Evolutionary conservation across 176 grass and related monocot genomes (phyloP).

Genomic region (Aegilops longissima): DNA sequence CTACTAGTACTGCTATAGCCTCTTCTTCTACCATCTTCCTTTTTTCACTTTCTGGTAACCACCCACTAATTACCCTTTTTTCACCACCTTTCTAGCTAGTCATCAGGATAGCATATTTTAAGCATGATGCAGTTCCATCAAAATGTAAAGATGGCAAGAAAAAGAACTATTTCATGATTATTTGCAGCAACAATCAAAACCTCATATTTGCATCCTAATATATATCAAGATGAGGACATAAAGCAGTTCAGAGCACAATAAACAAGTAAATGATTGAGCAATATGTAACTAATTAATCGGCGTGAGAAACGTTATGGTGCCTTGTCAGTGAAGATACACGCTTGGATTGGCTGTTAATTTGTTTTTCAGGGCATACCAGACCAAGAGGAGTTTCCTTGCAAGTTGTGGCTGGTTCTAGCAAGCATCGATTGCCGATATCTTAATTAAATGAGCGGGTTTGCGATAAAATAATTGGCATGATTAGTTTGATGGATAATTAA

Average conservation of each 20-base stretch:
- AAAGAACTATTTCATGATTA: background rate
- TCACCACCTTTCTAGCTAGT: conserved; percentile 16
- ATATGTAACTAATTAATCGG: conserved; percentile 17
- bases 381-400: conserved; percentile 15
- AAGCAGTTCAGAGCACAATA: background rate
- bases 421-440: conserved; percentile 36
- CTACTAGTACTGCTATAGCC: background rate
- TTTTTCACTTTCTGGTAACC: conserved; percentile 46
- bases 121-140: background rate
- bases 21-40: conserved; percentile 13
- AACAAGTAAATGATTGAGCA: conserved; percentile 17
- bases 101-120: conserved; percentile 17
- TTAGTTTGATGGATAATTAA: conserved; percentile 36
- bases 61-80: conserved; percentile 43
- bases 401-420: conserved; percentile 37
- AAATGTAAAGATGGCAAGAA: background rate
- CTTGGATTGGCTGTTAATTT: conserved; percentile 18
- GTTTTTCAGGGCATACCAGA: conserved; percentile 10
- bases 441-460: conserved; percentile 28
- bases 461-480: conserved; percentile 19
- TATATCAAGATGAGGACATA: background rate
- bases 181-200: background rate
- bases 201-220: background rate
- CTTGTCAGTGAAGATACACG: conserved; percentile 20
- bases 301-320: conserved; percentile 19